phyloP scores from a whole-genome alignment of 768 basidiomycete genomes.

The Calocybe indica region DNA sequence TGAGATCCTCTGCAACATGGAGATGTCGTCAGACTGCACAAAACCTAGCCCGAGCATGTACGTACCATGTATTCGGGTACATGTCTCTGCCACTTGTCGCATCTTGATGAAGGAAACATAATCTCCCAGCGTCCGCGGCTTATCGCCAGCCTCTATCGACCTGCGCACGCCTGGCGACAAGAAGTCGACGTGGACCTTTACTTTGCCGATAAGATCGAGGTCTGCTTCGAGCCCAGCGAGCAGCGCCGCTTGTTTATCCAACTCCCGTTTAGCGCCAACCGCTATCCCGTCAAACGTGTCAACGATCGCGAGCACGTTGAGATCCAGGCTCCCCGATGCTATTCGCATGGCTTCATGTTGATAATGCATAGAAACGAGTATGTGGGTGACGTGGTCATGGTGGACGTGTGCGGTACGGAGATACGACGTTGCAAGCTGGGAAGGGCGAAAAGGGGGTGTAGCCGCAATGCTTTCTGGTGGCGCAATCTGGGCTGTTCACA shows the following conservation, averaged over 20 bases:
- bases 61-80: slow-evolving; percentile 63
- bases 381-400: slow-evolving; percentile 52
- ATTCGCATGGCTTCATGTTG: slow-evolving; percentile 71
- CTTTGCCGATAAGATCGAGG: slow-evolving; percentile 59
- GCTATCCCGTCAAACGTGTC: slow-evolving; percentile 67
- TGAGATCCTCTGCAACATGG: slow-evolving; percentile 47
- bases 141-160: slow-evolving; percentile 68
- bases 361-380: slow-evolving; percentile 45
- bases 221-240: slow-evolving; percentile 65
- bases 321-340: slow-evolving; percentile 66
- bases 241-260: slow-evolving; percentile 59
- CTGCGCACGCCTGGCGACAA: slow-evolving; percentile 59
- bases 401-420: slow-evolving; percentile 59
- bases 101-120: slow-evolving; percentile 78
- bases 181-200: slow-evolving; percentile 72
- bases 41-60: slow-evolving; percentile 3
- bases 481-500: neutral
- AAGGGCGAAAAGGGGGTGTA: slow-evolving; percentile 68
- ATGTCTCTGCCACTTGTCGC: slow-evolving; percentile 72
- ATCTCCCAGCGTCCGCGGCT: slow-evolving; percentile 65
- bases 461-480: slow-evolving; percentile 50
- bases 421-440: slow-evolving; percentile 62
- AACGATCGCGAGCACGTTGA: slow-evolving; percentile 63
- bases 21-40: too few species aligned
- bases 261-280: slow-evolving; percentile 49